These are phyloP conservation scores for Solanum pimpinellifolium DNA, from an alignment of 257 asterid species.

Conservation along the genomic window DNA sequence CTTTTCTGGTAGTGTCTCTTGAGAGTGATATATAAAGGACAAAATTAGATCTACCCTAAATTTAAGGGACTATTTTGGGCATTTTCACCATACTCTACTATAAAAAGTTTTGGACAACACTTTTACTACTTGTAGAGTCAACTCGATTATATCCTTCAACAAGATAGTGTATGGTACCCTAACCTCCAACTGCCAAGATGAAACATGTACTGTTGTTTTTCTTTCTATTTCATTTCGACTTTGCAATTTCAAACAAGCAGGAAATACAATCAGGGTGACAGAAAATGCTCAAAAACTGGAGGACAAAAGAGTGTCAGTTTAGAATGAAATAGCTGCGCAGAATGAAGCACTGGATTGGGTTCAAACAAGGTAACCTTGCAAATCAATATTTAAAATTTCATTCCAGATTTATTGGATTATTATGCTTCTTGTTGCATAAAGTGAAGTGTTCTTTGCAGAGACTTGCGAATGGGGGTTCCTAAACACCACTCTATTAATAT, in stretches of 20 bases:
- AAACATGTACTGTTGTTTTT: neutral
- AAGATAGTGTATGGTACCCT: neutral
- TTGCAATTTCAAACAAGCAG: conserved; percentile 13
- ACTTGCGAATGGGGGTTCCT: neutral
- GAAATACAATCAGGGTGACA: conserved; percentile 43
- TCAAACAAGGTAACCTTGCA: conserved; percentile 34
- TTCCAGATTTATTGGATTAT: neutral
- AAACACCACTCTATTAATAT: neutral
- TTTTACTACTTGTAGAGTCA: neutral
- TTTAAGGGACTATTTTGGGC: neutral
- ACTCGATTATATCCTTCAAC: neutral
- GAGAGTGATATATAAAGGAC: neutral
- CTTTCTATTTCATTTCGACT: neutral
- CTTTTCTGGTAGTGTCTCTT: neutral
- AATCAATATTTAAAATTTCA: neutral
- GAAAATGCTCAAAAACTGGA: conserved; percentile 69
- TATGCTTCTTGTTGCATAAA: neutral
- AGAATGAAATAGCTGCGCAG: conserved; percentile 32
- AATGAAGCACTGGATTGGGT: conserved; percentile 29
- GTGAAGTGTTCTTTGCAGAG: neutral
- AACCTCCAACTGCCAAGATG: neutral
- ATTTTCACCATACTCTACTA: neutral
- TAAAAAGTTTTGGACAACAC: neutral
- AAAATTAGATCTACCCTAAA: neutral
- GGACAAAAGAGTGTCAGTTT: conserved; percentile 31